Evolutionary conservation across 257 asterid genomes (phyloP), one percentile per base, ranked within the genome.

Genomic region (Solanum chmielewskii): DNA sequence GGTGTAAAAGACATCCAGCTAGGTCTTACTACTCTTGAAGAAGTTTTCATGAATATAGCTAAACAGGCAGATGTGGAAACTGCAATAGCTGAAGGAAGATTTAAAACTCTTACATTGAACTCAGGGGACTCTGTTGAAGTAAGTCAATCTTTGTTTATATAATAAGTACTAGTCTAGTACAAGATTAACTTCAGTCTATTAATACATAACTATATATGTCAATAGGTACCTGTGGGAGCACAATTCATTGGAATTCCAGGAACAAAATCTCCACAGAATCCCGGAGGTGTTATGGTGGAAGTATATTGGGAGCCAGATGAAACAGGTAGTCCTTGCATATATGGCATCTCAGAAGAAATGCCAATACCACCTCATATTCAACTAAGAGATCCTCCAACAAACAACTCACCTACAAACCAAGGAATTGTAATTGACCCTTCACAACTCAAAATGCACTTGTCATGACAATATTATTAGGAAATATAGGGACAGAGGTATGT

Each of bases 241-340:
- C 89, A 94, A 89, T 96, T 90, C 84, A 86, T 94, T 5, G 98
- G 98, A 29, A 90, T 96, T 83, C 99, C 98, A 6, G 94, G 94
- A 88, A 91, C 96, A 25, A 95, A 94, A 87, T 78, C 92, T 59
- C 66, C 66, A 59, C 66, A 59, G 66, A 59, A 59, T 59, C 66
- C 66, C 12, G 66, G 25, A 59, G 66, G 66, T 59, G 21, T 59
- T 27, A 96, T 96, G 99, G 97, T 96, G 23, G 98, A 95, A 90
- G 93, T 94, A 68, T 91, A 93, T 71, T 96, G 99, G 99, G 97
- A 92, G 89, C 95, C 93, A 92, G 99, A 96, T 88, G 98, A 96
- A 86, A 91, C 96, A 5, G 99, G 99, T 39, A 83, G 94, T 27
- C 95, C 93, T 52, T 96, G 98, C 91, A 93, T 96, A 83, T 89